These are phyloP conservation scores for Botryotinia calthae DNA, from an alignment of 2,329 filamentous ascomycete species.

Conservation along the genomic window DNA sequence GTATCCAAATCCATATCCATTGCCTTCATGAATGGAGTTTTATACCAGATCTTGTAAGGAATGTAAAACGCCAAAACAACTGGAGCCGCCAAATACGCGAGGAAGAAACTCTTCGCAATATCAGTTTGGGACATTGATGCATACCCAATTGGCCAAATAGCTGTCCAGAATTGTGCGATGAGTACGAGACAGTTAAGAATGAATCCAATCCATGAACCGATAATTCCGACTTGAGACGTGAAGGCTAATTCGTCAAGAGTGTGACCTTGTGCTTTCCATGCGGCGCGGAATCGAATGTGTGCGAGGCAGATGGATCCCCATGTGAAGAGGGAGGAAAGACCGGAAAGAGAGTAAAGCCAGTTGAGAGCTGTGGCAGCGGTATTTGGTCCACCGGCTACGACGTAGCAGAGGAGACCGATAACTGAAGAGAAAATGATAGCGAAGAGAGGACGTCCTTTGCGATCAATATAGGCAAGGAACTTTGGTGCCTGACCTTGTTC, in stretches of 20 bases:
- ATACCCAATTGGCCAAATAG: slow-evolving; percentile 49
- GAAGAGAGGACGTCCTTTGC: slow-evolving; percentile 53
- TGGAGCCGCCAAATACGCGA: slow-evolving; percentile 53
- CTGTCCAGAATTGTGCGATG: slow-evolving; percentile 43
- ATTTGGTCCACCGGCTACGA: slow-evolving; percentile 50
- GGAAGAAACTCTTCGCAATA: slow-evolving; percentile 55
- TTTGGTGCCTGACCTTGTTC: slow-evolving; percentile 58
- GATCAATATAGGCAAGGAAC: slow-evolving; percentile 57
- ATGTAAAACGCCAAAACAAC: slow-evolving; percentile 57
- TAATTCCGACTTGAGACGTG: slow-evolving; percentile 56
- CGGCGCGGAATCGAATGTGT: slow-evolving; percentile 65
- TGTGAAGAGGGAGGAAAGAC: slow-evolving; percentile 57
- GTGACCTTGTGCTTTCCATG: slow-evolving; percentile 57
- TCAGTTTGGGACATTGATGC: slow-evolving; percentile 28
- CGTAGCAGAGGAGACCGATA: slow-evolving; percentile 48
- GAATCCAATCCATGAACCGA: slow-evolving; percentile 62
- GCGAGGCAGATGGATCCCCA: slow-evolving; percentile 65
- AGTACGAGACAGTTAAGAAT: slow-evolving; percentile 49
- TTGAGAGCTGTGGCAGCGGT: slow-evolving; percentile 52
- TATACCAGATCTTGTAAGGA: slow-evolving; percentile 58
- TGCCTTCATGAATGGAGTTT: slow-evolving; percentile 39
- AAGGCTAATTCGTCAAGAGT: slow-evolving; percentile 65
- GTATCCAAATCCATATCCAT: slow-evolving; percentile 31
- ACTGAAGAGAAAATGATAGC: slow-evolving; percentile 43
- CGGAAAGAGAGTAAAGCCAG: slow-evolving; percentile 64